Evolutionary conservation across 305 asterid genomes (phyloP).

Genomic region (Euphrasia arctica): DNA sequence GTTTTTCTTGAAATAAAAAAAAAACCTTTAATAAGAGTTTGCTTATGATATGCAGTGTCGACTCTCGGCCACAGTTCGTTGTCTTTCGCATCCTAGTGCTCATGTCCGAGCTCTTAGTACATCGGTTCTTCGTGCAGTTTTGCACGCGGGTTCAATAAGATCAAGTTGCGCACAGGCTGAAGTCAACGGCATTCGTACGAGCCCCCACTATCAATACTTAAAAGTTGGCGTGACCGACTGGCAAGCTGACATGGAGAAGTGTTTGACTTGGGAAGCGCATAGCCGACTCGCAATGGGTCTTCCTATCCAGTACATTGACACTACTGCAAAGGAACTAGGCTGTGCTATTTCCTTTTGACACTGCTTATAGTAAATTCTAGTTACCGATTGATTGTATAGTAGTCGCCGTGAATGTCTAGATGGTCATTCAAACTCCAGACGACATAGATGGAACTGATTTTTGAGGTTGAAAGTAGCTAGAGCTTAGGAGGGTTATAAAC

Average conservation of each 20-base stretch:
- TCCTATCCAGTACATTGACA: constrained; percentile 46
- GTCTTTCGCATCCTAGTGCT: constrained; percentile 82
- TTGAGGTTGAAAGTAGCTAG: too few species aligned
- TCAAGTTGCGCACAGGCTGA: constrained; percentile 31
- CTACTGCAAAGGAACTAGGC: constrained; percentile 68
- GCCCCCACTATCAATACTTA: constrained; percentile 40
- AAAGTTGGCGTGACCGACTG: constrained; percentile 40
- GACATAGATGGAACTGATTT: too few species aligned
- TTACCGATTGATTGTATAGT: not conserved
- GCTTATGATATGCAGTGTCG: constrained; percentile 54
- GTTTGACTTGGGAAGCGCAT: constrained; percentile 74
- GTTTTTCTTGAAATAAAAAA: not conserved
- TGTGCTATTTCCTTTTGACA: constrained; percentile 42
- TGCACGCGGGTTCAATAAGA: constrained; percentile 45
- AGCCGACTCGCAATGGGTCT: constrained; percentile 59
- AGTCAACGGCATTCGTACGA: constrained; percentile 29
- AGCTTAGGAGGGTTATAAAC: too few species aligned
- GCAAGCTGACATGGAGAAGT: constrained; percentile 61
- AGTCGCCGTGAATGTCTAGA: too few species aligned
- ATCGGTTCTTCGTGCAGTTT: constrained; percentile 77
- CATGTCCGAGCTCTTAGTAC: constrained; percentile 81
- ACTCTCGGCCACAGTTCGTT: constrained; percentile 64
- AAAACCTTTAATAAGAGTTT: constrained; percentile 9
- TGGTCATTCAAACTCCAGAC: too few species aligned
- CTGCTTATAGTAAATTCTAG: constrained; percentile 9